A percentile compares a stretch with the other conserved stretches of the same genome.
Conservation (phyloP, 1,284 basidiomycete genomes). For the Polyporus tsugae region DNA sequence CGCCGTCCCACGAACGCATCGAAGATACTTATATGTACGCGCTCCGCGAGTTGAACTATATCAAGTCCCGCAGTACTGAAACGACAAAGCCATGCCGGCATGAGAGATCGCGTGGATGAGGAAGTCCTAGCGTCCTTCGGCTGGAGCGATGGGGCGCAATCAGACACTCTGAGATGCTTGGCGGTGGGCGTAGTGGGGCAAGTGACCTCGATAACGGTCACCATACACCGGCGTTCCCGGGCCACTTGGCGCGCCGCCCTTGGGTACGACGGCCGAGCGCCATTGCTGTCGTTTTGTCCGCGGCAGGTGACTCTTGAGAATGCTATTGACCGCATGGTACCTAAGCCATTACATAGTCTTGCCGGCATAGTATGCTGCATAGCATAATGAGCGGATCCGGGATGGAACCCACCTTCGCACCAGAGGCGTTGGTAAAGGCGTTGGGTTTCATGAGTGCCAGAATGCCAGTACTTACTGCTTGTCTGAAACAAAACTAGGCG, state of each 20-base stretch:
- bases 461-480: neutral
- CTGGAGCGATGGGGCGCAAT: neutral
- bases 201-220: constrained; percentile 3
- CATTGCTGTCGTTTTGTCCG: neutral
- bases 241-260: neutral
- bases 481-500: neutral
- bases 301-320: neutral
- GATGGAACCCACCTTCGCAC: neutral
- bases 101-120: neutral
- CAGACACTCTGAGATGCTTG: neutral
- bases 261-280: neutral
- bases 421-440: neutral
- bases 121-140: neutral
- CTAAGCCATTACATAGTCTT: neutral
- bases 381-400: neutral
- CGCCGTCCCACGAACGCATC: neutral
- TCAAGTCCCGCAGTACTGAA: neutral
- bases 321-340: neutral
- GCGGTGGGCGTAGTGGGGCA: neutral
- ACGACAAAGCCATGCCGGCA: constrained; percentile 3
- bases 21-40: neutral
- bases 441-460: too few relatives aligned
- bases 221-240: neutral
- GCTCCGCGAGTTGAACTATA: neutral
- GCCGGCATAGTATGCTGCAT: neutral